Evolutionary conservation across 176 grass and related monocot genomes (phyloP), one percentile per base, ranked within the genome.

Genomic region (Musa acuminata): DNA sequence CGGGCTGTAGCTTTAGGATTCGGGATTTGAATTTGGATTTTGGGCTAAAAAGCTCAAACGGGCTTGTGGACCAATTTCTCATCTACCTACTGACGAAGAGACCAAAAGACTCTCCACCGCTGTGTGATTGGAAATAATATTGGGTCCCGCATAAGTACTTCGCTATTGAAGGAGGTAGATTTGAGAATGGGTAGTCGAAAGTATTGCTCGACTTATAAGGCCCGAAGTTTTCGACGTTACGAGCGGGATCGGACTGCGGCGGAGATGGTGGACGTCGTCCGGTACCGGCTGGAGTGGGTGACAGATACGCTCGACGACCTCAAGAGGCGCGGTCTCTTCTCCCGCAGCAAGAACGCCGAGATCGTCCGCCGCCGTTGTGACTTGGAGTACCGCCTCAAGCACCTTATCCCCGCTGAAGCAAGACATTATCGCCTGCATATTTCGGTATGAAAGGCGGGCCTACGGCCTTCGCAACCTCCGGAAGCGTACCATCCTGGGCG

Each of bases 241-340:
- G 1, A 8, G 53, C 14, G 53, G 13, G 26, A n/a, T 35, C 54
- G 53, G 53, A 11, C 17, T 24, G 52, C 16, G 8, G 26, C 35
- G 9, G 50, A 67, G 29, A 98, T 91, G 95, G 90, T 78, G 78
- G 95, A 93, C 80, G 68, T 80, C 8, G 95, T 93, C 58, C 90
- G 89, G 85, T 88, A 80, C 65, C 90, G 90, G 63, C 72, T 98
- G 29, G 95, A 98, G 90, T 83, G 75, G 48, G 93, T 91, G 94
- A 62, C 88, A 23, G 84, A 87, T 49, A 86, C 91, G 84, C 85
- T 98, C 29, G 90, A 98, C 69, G 90, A 93, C 80, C 90, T 98
- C 51, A 80, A 89, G 78, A 73, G 26, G 26, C 75, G 88, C 9
- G 95, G 95, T 43, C 86, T 94, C 76, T 99, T 99, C 86, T 94